phyloP scores from a whole-genome alignment of 2,329 filamentous ascomycete genomes.

The Myriosclerotinia duriaeana region DNA sequence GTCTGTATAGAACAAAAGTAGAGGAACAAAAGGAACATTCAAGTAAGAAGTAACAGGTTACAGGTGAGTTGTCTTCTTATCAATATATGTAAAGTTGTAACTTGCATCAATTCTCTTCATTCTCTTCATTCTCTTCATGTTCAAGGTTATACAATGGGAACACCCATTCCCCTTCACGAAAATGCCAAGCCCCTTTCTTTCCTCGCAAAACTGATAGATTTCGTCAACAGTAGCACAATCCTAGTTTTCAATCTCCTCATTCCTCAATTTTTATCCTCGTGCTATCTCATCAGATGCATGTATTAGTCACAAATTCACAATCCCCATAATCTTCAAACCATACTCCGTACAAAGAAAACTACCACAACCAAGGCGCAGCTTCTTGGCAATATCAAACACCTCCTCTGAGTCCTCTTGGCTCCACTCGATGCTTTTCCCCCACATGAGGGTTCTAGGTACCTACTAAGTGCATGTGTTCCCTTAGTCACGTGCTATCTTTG shows the following conservation, averaged over 20 bases:
- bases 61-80: too few relatives aligned
- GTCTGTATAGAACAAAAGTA: too few relatives aligned
- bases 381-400: constrained; percentile 9
- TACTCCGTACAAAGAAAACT: constrained; percentile 7
- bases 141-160: not conserved
- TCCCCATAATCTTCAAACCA: not conserved
- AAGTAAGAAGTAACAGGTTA: too few relatives aligned
- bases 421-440: constrained; percentile 9
- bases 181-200: constrained; percentile 22
- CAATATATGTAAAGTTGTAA: too few relatives aligned
- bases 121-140: too few relatives aligned
- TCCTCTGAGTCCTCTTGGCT: constrained; percentile 24
- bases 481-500: too few relatives aligned
- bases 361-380: constrained; percentile 18
- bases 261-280: constrained; percentile 13
- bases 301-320: constrained; percentile 17
- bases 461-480: not conserved
- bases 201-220: constrained; percentile 3
- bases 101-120: too few relatives aligned
- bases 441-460: constrained; percentile 20
- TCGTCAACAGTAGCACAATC: not conserved
- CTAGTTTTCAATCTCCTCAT: not conserved
- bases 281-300: not conserved
- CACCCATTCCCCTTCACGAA: constrained; percentile 11
- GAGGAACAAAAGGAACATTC: too few relatives aligned